Percentiles rank a stretch among this genome's conserved stretches.
These are phyloP conservation scores for Termitomyces sp. DNA, from an alignment of 768 basidiomycete species.

Conservation along the genomic window DNA sequence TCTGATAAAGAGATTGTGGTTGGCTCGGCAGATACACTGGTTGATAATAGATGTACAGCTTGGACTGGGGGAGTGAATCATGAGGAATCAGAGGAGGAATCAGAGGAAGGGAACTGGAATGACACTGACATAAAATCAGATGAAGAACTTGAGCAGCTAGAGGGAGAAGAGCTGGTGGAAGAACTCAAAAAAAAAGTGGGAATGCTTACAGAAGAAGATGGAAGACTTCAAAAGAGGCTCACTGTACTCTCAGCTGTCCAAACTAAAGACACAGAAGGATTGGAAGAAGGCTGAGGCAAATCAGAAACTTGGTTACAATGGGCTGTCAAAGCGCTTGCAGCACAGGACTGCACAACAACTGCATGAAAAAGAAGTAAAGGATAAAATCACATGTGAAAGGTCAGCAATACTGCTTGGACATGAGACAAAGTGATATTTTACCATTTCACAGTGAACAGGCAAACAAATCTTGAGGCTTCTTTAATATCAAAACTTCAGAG, in stretches of 20 bases:
- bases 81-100: too few species aligned
- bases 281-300: slow-evolving; percentile 17
- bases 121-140: too few species aligned
- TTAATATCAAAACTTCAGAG: neutral
- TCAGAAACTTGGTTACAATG: slow-evolving; percentile 12
- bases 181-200: too few species aligned
- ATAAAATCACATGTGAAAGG: neutral
- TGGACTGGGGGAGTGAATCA: too few species aligned
- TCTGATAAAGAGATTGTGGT: too few species aligned
- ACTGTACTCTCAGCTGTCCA: too few species aligned
- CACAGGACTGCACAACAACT: neutral
- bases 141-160: too few species aligned
- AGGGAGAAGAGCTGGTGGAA: too few species aligned
- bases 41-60: too few species aligned
- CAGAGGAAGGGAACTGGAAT: too few species aligned
- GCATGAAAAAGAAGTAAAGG: neutral
- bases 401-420: neutral
- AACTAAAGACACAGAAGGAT: neutral
- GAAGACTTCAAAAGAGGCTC: neutral
- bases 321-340: slow-evolving; percentile 1
- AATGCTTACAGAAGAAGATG: too few species aligned
- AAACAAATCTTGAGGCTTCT: neutral
- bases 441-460: neutral
- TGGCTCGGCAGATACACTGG: too few species aligned
- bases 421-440: neutral